Percentiles rank a stretch among this genome's conserved stretches.
Conservation (phyloP, 495 filamentous ascomycete genomes). For the Daldinia childiae region DNA sequence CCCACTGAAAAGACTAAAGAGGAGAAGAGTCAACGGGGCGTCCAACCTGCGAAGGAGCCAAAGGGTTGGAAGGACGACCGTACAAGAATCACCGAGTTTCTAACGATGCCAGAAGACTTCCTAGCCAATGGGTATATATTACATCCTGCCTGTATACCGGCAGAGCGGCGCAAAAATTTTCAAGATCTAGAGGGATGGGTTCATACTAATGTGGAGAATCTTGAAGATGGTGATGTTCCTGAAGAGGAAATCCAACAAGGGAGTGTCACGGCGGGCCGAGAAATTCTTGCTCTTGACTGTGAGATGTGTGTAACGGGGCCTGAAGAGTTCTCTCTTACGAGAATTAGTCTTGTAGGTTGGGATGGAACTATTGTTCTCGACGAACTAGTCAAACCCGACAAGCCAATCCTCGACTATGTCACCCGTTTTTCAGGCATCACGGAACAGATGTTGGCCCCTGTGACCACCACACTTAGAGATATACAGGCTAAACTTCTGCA, state of each 20-base stretch:
- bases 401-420: slow-evolving; percentile 87
- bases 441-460: slow-evolving; percentile 75
- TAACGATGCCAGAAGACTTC: slow-evolving; percentile 77
- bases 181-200: slow-evolving; percentile 78
- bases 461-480: slow-evolving; percentile 84
- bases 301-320: slow-evolving; percentile 93
- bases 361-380: slow-evolving; percentile 84
- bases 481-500: slow-evolving; percentile 81
- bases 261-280: slow-evolving; percentile 82
- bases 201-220: slow-evolving; percentile 72
- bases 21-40: slow-evolving; percentile 64
- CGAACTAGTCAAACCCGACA: slow-evolving; percentile 88
- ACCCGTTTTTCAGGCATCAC: slow-evolving; percentile 94
- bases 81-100: slow-evolving; percentile 79
- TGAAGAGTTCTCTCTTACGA: slow-evolving; percentile 79
- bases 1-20: slow-evolving; percentile 71
- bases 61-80: slow-evolving; percentile 71
- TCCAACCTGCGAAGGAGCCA: slow-evolving; percentile 64
- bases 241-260: slow-evolving; percentile 78
- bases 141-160: slow-evolving; percentile 72
- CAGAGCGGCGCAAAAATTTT: slow-evolving; percentile 55
- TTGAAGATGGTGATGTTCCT: slow-evolving; percentile 72
- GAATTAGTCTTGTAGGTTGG: slow-evolving; percentile 88
- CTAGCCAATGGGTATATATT: slow-evolving; percentile 80
- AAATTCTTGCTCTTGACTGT: slow-evolving; percentile 88